Conservation (phyloP, 2,329 filamentous ascomycete species). For the Orbilia blumenaviensis region DNA sequence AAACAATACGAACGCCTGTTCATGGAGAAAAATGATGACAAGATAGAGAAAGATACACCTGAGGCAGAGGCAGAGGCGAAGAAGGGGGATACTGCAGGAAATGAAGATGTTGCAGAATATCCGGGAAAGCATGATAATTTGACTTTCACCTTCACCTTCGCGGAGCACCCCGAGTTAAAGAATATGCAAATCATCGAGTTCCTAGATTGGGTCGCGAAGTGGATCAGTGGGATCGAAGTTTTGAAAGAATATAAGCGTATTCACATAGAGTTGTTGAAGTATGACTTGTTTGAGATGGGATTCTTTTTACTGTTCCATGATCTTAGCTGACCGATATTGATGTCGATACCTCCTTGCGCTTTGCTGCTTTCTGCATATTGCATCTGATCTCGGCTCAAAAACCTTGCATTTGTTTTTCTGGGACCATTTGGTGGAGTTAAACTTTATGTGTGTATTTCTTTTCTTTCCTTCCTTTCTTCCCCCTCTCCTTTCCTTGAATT, state of each 20-base stretch:
- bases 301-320: conserved; percentile 47
- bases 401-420: neutral
- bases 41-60: neutral
- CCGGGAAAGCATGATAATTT: conserved; percentile 21
- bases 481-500: no score
- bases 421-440: conserved; percentile 3
- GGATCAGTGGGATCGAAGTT: conserved; percentile 22
- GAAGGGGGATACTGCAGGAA: neutral
- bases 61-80: neutral
- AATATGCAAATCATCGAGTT: conserved; percentile 50
- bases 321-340: conserved; percentile 20
- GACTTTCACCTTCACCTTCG: conserved; percentile 33
- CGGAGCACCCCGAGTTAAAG: conserved; percentile 33
- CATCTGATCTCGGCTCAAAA: neutral
- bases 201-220: conserved; percentile 44
- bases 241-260: conserved; percentile 42
- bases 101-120: conserved; percentile 14
- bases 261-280: conserved; percentile 39
- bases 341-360: neutral
- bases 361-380: neutral
- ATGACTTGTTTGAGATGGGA: conserved; percentile 42
- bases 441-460: neutral
- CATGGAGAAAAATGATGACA: conserved; percentile 14
- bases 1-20: conserved; percentile 31
- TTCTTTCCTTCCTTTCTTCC: neutral